Evolutionary conservation across 176 grass and related monocot genomes (phyloP).

Genomic region (Bromus sterilis): DNA sequence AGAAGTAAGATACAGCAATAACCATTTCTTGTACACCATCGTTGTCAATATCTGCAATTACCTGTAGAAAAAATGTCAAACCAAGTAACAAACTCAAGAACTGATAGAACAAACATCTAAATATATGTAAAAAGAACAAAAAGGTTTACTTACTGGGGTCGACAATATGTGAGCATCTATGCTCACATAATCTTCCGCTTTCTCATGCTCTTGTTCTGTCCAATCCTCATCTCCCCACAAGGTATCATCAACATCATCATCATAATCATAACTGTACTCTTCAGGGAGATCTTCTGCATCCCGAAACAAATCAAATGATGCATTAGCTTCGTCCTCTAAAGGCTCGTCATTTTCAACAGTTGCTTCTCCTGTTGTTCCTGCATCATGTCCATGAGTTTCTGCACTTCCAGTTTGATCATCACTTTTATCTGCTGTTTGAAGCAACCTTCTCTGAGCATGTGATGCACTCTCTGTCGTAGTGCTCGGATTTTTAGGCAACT

Average conservation of each 20-base stretch:
- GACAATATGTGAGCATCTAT: constrained; percentile 90
- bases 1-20: constrained; percentile 85
- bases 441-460: constrained; percentile 63
- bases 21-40: constrained; percentile 92
- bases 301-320: constrained; percentile 85
- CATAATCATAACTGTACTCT: constrained; percentile 47
- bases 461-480: constrained; percentile 33
- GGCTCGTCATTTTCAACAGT: constrained; percentile 63
- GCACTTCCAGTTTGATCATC: constrained; percentile 34
- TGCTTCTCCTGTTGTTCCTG: background rate
- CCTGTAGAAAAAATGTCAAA: constrained; percentile 42
- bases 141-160: constrained; percentile 58
- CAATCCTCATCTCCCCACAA: constrained; percentile 94
- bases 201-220: constrained; percentile 73
- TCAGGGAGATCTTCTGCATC: constrained; percentile 39
- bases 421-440: constrained; percentile 54
- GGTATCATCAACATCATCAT: constrained; percentile 38
- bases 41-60: constrained; percentile 95
- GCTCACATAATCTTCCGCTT: constrained; percentile 73
- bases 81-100: background rate
- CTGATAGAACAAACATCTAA: constrained; percentile 1
- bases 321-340: constrained; percentile 77
- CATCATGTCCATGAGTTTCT: constrained; percentile 32
- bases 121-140: constrained; percentile 21
- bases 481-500: constrained; percentile 19